Evolutionary conservation across 179 eudicot genomes (phyloP).

Genomic region (Carnegiea gigantea): DNA sequence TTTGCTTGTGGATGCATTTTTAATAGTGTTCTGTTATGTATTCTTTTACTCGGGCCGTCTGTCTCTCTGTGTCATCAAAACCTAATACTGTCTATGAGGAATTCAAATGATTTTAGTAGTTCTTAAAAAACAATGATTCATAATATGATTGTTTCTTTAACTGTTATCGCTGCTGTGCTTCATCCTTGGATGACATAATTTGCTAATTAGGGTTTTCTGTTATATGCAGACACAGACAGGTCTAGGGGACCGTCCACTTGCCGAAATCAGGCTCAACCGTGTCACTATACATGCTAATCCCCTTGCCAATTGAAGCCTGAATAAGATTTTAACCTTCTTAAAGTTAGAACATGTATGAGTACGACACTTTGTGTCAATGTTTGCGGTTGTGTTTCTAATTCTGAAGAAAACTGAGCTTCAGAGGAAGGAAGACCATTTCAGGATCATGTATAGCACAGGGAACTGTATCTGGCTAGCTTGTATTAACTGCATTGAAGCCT

Average conservation of each 20-base stretch:
- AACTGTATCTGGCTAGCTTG: not conserved
- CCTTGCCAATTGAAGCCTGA: slow-evolving; percentile 55
- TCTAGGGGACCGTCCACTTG: slow-evolving; percentile 84
- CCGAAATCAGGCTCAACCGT: slow-evolving; percentile 91
- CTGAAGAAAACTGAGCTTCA: slow-evolving; percentile 3
- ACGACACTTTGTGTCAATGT: too few relatives aligned
- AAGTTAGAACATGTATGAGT: too few relatives aligned
- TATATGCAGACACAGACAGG: slow-evolving; percentile 75
- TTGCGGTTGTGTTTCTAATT: not conserved
- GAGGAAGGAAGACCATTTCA: slow-evolving; percentile 10
- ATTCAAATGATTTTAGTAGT: not conserved
- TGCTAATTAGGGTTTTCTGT: slow-evolving; percentile 16
- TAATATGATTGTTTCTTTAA: not conserved
- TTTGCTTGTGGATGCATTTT: not conserved
- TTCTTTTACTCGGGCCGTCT: too few relatives aligned
- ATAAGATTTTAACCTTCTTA: not conserved
- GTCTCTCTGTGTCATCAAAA: too few relatives aligned
- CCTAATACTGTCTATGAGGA: too few relatives aligned
- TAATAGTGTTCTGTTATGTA: too few relatives aligned
- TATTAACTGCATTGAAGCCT: not conserved
- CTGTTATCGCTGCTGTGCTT: not conserved
- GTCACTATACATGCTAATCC: slow-evolving; percentile 96
- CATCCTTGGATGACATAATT: not conserved
- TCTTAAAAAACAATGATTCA: not conserved
- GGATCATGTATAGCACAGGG: slow-evolving; percentile 19